Base-by-base conservation (phyloP, 805 yeast genomes). In the Yamadazyma philogaea region DNA sequence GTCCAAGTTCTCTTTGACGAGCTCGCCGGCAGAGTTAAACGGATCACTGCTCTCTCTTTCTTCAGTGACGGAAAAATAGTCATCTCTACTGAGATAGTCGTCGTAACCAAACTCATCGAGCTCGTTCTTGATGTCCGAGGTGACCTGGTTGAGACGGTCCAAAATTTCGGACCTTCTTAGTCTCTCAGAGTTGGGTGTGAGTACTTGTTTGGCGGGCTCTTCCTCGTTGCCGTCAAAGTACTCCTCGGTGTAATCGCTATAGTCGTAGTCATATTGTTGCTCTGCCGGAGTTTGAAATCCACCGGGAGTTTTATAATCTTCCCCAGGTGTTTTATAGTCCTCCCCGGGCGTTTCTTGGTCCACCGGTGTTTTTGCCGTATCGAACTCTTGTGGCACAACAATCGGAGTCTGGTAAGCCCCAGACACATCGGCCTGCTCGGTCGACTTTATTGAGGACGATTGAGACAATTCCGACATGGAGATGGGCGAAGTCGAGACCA, bases 141-240 rank as follows among this genome's bases (percentile, higher is more conserved):
- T 68, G 11, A 68, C 68, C 41, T 65, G 61, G n/a, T 63, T 59
- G 21, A 69, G 55, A 19, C 66, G 52, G 39, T 68, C 72, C 31
- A 69, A 55, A 28, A 68, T 64, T 27, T 62, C 60, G 6, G 71
- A 63, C 24, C 74, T 43, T 39, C 72, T 57, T 17, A 68, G 48
- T 11, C 49, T 43, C 33, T 49, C 53, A 14, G 50, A 46, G 21
- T 40, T 38, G 4, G 50, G 50, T 3, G 53, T 49, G 7, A 34
- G 21, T 7, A 22, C 14, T 16, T 32, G 22, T 18, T 17, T 39
- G 2, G 14, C 28, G 16, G 26, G 21, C n/a, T 37, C 17, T 24
- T 36, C 22, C 20, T 14, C 24, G 17, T 38, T 32, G 11, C 31
- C 42, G 16, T 39, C 42, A 21, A 32, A 33, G 19, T 39, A 39